Base-by-base conservation (phyloP, 1,284 basidiomycete genomes). In the Microbotryomycetes sp. region DNA sequence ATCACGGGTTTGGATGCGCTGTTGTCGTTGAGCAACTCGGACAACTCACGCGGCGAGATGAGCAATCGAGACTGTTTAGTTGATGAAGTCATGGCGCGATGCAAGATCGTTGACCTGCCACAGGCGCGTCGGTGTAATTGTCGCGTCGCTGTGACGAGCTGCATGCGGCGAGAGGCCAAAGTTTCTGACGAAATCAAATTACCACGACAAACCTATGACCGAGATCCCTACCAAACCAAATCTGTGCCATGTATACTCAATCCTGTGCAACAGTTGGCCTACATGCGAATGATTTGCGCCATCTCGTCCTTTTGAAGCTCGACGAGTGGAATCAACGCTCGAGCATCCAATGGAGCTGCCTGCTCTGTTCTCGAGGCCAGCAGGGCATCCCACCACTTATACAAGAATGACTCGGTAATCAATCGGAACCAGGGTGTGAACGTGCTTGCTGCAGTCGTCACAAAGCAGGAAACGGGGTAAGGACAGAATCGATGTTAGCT, bases 341-440 rank as follows among this genome's bases (percentile, higher is more conserved):
- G 62, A 2, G 69, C 64, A 32, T 70, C 67, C 26, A 68, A 54
- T 28, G 15, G 42, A 4, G 9, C 49, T 2, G n/a, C 23, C n/a
- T 22, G 12, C 6, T 16, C 42, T 16, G 32, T 30, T 19, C 64
- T 46, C 29, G 70, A 62, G 36, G 79, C 80, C 56, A 89, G 73
- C 59, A 99, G 83, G 70, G 89, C 86, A 72, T 92, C 88, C 96
- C 96, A 99, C 96, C 96, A 98, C 16, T 90, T 91, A 76, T 94
- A 97, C 55, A 99, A 81, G 77, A 97, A 97, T 74, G 96, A 90
- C 7, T 92, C 84, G 1, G 92, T 92, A 72, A 99, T 98, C 47
- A 99, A 84, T 76, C 92, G 92, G 84, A 99, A 99, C 96, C 96
- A 99, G 0, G 96, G 96, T 3, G 96, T 99, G 77, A 99, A 98